Conservation (phyloP, 2,329 filamentous ascomycete species). For the Fusarium begoniae region DNA sequence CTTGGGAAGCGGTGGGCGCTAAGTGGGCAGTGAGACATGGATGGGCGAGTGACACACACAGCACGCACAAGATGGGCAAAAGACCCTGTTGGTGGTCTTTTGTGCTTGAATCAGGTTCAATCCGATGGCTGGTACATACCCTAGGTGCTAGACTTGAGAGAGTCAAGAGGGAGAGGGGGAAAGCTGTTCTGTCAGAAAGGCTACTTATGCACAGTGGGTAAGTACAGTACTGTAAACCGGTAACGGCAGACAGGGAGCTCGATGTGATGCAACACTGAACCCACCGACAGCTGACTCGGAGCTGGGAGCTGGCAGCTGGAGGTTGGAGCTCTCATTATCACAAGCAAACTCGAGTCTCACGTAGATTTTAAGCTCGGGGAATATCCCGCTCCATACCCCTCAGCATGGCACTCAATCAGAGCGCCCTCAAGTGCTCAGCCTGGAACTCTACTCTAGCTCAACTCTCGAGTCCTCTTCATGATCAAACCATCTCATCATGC, state of each 20-base stretch:
- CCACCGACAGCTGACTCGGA: slow-evolving; percentile 17
- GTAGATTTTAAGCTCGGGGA: neutral
- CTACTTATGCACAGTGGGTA: neutral
- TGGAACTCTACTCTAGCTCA: neutral
- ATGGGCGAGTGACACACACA: slow-evolving; percentile 37
- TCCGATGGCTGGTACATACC: neutral
- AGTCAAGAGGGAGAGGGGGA: neutral
- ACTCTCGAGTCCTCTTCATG: neutral
- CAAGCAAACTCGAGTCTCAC: slow-evolving; percentile 17
- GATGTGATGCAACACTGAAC: neutral
- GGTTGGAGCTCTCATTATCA: slow-evolving; percentile 6
- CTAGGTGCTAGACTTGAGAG: neutral
- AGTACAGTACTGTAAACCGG: too few relatives aligned
- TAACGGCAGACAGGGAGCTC: neutral
- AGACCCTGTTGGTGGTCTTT: slow-evolving; percentile 26
- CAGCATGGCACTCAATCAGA: neutral
- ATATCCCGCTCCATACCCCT: neutral
- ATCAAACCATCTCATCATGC: slow-evolving; percentile 6
- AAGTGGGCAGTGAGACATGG: slow-evolving; percentile 42
- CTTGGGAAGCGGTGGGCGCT: slow-evolving; percentile 34
- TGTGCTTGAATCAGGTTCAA: slow-evolving; percentile 2
- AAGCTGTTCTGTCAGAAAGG: neutral
- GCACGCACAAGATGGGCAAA: slow-evolving; percentile 25
- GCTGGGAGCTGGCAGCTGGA: slow-evolving; percentile 14
- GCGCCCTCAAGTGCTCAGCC: too few relatives aligned